Conservation (phyloP, 768 basidiomycete genomes). For the Clathrus columnatus region DNA sequence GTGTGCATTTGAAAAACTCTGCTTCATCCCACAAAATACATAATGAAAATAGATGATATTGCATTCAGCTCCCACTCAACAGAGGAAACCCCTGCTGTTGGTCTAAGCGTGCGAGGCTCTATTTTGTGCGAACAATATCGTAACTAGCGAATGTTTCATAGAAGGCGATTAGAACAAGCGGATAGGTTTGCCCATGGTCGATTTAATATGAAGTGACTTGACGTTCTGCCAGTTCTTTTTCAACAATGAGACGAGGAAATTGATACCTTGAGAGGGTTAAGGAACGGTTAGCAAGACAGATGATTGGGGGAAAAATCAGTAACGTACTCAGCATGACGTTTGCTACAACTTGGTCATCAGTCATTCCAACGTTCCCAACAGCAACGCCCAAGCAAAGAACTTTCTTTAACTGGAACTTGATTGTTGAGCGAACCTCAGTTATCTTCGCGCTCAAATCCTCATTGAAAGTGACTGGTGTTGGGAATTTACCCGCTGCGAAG, state of each 20-base stretch:
- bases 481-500: constrained; percentile 93
- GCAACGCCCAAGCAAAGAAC: constrained; percentile 98
- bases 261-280: constrained; percentile 61
- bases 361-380: constrained; percentile 96
- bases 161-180: constrained; percentile 89
- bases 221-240: constrained; percentile 99
- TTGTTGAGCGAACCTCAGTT: constrained; percentile 95
- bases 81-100: no score
- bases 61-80: no score
- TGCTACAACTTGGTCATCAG: constrained; percentile 89
- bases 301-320: not conserved
- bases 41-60: no score
- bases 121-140: no score
- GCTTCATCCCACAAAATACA: no score
- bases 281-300: no score
- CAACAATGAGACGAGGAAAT: constrained; percentile 99
- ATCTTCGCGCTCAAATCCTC: constrained; percentile 90
- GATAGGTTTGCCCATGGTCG: constrained; percentile 97
- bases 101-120: constrained; percentile 99
- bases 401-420: constrained; percentile 99
- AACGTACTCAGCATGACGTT: constrained; percentile 94
- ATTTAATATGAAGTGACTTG: constrained; percentile 97
- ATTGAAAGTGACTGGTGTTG: constrained; percentile 86
- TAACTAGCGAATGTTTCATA: no score
- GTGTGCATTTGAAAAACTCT: no score